Evolutionary conservation across 495 filamentous ascomycete genomes (phyloP).

Genomic region (Penicillium paradoxum): DNA sequence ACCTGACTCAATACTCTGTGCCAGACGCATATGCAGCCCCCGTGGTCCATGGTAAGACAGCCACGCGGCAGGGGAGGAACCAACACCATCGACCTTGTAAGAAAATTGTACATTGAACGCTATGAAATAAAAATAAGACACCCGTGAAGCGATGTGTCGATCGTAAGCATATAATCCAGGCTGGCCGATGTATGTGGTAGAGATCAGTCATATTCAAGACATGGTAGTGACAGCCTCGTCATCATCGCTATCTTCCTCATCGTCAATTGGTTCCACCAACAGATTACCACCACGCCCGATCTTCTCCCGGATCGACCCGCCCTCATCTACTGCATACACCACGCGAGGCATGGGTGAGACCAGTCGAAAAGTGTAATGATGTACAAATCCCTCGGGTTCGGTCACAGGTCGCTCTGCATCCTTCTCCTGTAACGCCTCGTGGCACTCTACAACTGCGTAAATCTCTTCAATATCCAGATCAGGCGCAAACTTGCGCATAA

Average conservation of each 20-base stretch:
- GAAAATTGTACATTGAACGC: neutral
- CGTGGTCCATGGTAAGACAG: too few species aligned
- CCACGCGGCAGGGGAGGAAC: too few species aligned
- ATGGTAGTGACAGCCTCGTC: conserved; percentile 12
- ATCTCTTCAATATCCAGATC: conserved; percentile 74
- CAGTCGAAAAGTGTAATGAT: conserved; percentile 75
- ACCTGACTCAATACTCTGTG: neutral
- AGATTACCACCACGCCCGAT: conserved; percentile 84
- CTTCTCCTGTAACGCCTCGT: conserved; percentile 53
- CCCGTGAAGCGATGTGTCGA: neutral
- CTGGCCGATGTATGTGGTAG: too few species aligned
- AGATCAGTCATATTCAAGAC: conserved; percentile 5
- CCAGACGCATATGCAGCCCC: too few species aligned
- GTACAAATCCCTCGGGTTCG: conserved; percentile 65
- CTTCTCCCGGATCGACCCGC: conserved; percentile 59
- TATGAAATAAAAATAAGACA: neutral
- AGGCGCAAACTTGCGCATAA: conserved; percentile 67
- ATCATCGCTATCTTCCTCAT: conserved; percentile 44
- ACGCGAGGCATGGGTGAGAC: conserved; percentile 77
- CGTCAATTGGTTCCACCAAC: conserved; percentile 69
- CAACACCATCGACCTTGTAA: too few species aligned
- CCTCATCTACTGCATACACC: conserved; percentile 63
- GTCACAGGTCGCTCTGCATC: conserved; percentile 22
- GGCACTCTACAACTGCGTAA: conserved; percentile 95
- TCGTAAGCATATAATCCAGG: neutral